Percentiles rank a stretch among this genome's conserved stretches.
Conservation (phyloP, 371 early-diverging fungal species). For the Synchytrium microbalum region DNA sequence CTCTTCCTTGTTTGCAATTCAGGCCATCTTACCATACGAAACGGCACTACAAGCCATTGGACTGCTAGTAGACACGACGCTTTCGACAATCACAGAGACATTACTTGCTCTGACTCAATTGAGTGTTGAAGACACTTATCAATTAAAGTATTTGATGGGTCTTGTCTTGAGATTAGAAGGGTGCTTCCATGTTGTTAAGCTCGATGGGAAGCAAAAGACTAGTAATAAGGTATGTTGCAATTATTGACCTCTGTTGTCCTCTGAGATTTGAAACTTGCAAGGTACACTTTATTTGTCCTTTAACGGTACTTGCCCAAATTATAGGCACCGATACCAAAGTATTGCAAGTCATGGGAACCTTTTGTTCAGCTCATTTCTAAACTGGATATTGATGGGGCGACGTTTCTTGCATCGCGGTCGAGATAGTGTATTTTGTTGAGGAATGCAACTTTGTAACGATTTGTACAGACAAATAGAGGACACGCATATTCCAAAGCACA, state of each 20-base stretch:
- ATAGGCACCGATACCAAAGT: slow-evolving; percentile 5
- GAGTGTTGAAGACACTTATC: slow-evolving; percentile 15
- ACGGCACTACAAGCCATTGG: slow-evolving; percentile 22
- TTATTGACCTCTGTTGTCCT: not conserved
- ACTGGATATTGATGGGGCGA: too few relatives aligned
- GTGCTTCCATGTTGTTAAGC: slow-evolving; percentile 11
- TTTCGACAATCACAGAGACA: slow-evolving; percentile 12
- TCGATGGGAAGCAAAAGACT: slow-evolving; percentile 5
- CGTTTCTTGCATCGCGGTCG: too few relatives aligned
- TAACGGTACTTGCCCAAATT: not conserved
- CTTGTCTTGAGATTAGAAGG: slow-evolving; percentile 15
- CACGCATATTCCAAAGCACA: too few relatives aligned
- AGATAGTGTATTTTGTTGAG: too few relatives aligned
- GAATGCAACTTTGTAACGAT: too few relatives aligned
- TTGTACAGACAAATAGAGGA: too few relatives aligned
- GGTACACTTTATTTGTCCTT: too few relatives aligned
- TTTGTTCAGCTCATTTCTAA: not conserved
- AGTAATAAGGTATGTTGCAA: not conserved
- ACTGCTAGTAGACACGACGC: slow-evolving; percentile 19
- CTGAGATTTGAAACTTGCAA: not conserved
- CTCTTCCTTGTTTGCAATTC: not conserved
- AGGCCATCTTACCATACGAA: slow-evolving; percentile 23
- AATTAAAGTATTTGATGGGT: slow-evolving; percentile 21
- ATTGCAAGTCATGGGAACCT: slow-evolving; percentile 1
- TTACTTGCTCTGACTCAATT: not conserved